Base-by-base conservation (phyloP, 768 basidiomycete species). In the Mycena vitilis region DNA sequence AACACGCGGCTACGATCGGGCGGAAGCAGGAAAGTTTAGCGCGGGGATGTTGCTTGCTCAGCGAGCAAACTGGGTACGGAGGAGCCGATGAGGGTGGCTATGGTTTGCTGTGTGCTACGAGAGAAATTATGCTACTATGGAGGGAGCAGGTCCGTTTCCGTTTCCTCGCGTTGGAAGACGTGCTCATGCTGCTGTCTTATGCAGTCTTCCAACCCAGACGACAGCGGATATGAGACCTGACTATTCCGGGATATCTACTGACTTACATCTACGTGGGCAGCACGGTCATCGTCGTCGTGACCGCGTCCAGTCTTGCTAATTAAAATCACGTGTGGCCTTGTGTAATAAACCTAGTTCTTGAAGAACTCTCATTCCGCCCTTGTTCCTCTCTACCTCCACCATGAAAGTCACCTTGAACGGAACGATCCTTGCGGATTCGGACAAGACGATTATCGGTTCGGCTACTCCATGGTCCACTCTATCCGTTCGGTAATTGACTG, bases 381-480 rank as follows among this genome's bases (percentile, higher is more conserved):
- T 34, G 25, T 34, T 15, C 22, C 37, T 23, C 22, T 36, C 30
- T 37, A 12, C 53, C 4, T 36, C 18, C 7, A 59, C 40, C 78
- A 84, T 91, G 83, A 87, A 85, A 78, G 90, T 86, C 36, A 78
- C 81, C 3, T 73, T 88, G 65, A 79, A 88, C 72, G 85, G 83
- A 30, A 77, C 77, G 15, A 77, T 84, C 16, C 82, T 94, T 72
- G 92, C 92, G 0, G 85, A 91, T 61, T 86, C 85, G 9, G 77
- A 81, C 69, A 77, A 81, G 0, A 89, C 91, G 0, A 78, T 87
- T 42, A 2, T 30, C 5, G 30, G 30, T 30, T 30, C 30, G 30
- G 5, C 30, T 30, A 30, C 30, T 30, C 30, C 3, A 30, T 30
- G 30, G 30, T 5, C 2, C 5, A 30, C 30, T 30, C 30, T 30